Percentiles rank a stretch among this genome's conserved stretches.
Evolutionary conservation across 192 early-diverging fungal species (phyloP).

Genomic region (Funneliformis mosseae): DNA sequence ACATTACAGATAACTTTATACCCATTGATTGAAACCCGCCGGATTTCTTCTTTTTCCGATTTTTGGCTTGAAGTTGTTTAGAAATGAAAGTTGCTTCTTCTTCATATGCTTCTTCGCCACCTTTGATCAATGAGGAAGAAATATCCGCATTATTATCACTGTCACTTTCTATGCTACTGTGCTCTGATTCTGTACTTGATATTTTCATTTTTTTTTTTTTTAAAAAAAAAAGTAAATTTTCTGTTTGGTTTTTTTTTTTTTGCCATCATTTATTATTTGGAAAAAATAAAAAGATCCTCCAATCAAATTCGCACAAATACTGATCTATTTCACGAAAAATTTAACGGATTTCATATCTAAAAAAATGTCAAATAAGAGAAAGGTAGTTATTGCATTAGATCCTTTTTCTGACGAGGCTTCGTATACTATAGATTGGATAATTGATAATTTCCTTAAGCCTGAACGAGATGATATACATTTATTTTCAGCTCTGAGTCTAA

Average conservation of each 20-base stretch:
- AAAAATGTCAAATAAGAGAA: neutral
- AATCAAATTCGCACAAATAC: no score
- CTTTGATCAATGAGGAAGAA: neutral
- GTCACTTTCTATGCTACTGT: neutral
- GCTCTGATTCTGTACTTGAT: neutral
- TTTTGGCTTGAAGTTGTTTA: conserved; percentile 61
- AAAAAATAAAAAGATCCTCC: no score
- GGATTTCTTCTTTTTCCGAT: conserved; percentile 92
- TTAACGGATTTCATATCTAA: neutral
- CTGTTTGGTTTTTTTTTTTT: no score
- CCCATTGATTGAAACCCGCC: conserved; percentile 99
- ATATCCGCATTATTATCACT: conserved; percentile 1
- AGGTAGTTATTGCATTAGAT: conserved; percentile 44
- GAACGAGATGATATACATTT: conserved; percentile 38
- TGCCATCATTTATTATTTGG: no score
- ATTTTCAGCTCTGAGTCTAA: conserved; percentile 35
- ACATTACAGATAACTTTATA: conserved; percentile 25
- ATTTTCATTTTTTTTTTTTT: no score
- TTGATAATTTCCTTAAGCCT: conserved; percentile 41
- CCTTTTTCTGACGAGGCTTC: conserved; percentile 40
- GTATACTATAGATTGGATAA: conserved; percentile 45
- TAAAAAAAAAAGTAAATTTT: no score
- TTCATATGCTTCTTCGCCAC: neutral
- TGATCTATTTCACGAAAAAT: no score
- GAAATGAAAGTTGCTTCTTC: conserved; percentile 49